phyloP scores from a whole-genome alignment of 75 land plant species.

The Isoetes taiwanensis region DNA sequence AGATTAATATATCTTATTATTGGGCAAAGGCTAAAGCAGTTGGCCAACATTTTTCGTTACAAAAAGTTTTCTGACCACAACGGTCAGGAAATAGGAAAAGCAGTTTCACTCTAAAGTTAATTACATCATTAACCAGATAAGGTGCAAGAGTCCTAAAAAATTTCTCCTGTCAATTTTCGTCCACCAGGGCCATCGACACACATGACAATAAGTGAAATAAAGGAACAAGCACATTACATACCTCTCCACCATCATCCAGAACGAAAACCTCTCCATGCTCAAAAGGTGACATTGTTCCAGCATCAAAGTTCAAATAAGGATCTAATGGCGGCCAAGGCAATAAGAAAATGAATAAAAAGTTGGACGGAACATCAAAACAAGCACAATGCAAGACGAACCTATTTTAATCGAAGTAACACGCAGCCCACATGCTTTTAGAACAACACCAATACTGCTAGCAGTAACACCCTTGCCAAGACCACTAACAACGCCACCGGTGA shows the following conservation, averaged over 20 bases:
- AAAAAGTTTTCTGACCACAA: no score
- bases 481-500: slow-evolving; percentile 66
- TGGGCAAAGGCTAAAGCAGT: no score
- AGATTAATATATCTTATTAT: no score
- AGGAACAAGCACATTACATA: no score
- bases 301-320: slow-evolving; percentile 91
- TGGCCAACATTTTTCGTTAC: no score
- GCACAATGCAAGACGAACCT: slow-evolving; percentile 16
- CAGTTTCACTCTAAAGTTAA: no score
- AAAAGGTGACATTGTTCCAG: slow-evolving; percentile 97
- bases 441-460: slow-evolving; percentile 64
- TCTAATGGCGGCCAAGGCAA: slow-evolving; percentile 27
- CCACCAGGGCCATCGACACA: no score
- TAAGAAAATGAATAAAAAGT: not conserved
- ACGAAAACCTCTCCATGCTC: slow-evolving; percentile 97
- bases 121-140: no score
- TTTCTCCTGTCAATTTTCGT: no score
- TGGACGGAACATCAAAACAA: not conserved
- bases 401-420: slow-evolving; percentile 70
- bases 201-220: no score
- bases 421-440: slow-evolving; percentile 56
- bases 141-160: no score
- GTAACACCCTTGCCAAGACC: slow-evolving; percentile 74
- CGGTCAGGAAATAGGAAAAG: no score
- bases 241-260: slow-evolving; percentile 95